Percentiles rank a stretch among this genome's conserved stretches.
These are phyloP conservation scores for Pleurotus eryngii DNA, from an alignment of 768 basidiomycete genomes.

Conservation along the genomic window DNA sequence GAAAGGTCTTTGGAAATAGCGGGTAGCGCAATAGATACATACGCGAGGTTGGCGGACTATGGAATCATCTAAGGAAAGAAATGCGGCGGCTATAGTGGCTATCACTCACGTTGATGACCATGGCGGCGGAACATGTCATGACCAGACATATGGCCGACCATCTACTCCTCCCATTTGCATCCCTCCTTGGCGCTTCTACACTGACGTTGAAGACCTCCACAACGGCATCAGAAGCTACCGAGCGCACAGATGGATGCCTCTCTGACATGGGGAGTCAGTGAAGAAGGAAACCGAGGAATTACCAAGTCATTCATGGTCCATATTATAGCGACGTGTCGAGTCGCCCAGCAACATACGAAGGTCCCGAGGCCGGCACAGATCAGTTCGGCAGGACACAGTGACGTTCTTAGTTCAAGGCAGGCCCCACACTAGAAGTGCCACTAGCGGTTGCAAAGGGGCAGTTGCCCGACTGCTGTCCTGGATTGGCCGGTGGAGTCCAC, in stretches of 20 bases:
- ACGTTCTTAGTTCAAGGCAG: no score
- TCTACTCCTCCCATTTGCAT: background rate
- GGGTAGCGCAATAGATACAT: constrained; percentile 47
- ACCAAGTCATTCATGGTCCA: background rate
- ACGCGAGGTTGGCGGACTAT: constrained; percentile 6
- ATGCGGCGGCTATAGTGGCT: no score
- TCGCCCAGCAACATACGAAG: background rate
- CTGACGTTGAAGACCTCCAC: constrained; percentile 2
- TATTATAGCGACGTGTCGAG: background rate
- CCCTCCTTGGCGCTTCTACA: background rate
- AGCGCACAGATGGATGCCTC: background rate
- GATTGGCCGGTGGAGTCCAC: no score
- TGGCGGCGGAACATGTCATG: constrained; percentile 1
- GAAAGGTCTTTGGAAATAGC: constrained; percentile 47
- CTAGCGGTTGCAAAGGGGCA: no score
- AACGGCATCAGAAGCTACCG: background rate
- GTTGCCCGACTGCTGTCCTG: no score
- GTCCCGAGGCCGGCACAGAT: no score
- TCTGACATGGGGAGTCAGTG: background rate
- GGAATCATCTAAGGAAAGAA: background rate
- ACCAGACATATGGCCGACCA: constrained; percentile 2
- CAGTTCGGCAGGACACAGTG: no score
- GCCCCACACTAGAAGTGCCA: no score
- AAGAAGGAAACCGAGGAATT: background rate
- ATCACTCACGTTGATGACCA: constrained; percentile 3